Evolutionary conservation across 2,329 filamentous ascomycete species (phyloP).

Genomic region (Sclerotinia subarctica): DNA sequence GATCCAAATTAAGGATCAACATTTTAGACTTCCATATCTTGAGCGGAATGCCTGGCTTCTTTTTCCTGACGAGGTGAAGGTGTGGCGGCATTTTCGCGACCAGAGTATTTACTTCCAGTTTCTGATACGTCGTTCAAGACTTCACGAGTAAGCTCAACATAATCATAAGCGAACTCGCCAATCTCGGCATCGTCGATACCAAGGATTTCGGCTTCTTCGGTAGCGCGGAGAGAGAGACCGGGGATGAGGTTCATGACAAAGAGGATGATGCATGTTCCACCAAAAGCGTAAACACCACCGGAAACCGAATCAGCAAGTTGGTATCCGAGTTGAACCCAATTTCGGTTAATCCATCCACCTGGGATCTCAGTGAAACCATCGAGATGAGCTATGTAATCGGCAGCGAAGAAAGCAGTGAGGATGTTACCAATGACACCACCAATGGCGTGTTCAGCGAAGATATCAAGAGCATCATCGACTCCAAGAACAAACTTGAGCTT

Average conservation of each 20-base stretch:
- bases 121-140: slow-evolving; percentile 42
- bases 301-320: slow-evolving; percentile 78
- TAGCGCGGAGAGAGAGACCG: slow-evolving; percentile 68
- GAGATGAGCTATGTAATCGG: slow-evolving; percentile 78
- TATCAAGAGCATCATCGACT: slow-evolving; percentile 83
- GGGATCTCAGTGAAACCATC: slow-evolving; percentile 65
- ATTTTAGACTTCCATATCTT: not conserved
- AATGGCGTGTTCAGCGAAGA: slow-evolving; percentile 79
- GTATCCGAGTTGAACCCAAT: slow-evolving; percentile 81
- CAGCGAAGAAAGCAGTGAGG: slow-evolving; percentile 77
- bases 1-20: not conserved
- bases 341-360: slow-evolving; percentile 78
- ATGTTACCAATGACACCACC: slow-evolving; percentile 78
- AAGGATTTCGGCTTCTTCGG: slow-evolving; percentile 74
- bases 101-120: slow-evolving; percentile 15
- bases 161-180: slow-evolving; percentile 94
- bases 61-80: slow-evolving; percentile 9
- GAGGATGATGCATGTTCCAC: slow-evolving; percentile 72
- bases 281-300: slow-evolving; percentile 75
- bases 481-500: slow-evolving; percentile 82
- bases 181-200: slow-evolving; percentile 89
- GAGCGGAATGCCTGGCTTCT: not conserved
- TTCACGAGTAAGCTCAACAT: slow-evolving; percentile 74
- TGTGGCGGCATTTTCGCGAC: not conserved
- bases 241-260: slow-evolving; percentile 78